A percentile compares a stretch with the other conserved stretches of the same genome.
Conservation (phyloP, 768 basidiomycete species). For the Lyophyllum shimeji region DNA sequence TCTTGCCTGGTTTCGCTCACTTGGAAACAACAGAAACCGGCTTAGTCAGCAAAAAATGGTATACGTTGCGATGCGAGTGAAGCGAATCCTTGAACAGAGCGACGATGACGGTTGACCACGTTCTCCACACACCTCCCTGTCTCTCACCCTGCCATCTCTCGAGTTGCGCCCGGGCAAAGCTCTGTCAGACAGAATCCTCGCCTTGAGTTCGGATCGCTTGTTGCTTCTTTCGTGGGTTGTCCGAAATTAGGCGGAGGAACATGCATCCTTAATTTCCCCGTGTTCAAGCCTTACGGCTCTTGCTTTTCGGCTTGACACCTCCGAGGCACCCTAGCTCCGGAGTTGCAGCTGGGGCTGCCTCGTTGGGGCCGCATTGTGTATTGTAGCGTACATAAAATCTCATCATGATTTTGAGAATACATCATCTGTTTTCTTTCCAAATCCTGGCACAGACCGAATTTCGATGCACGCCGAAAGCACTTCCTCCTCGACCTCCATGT, state of each 20-base stretch:
- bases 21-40: slow-evolving; percentile 21
- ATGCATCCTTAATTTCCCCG: slow-evolving; percentile 26
- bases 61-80: slow-evolving; percentile 10
- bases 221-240: slow-evolving; percentile 45
- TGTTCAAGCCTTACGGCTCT: not conserved
- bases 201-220: slow-evolving; percentile 80
- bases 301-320: slow-evolving; percentile 1
- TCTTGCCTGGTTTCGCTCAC: slow-evolving; percentile 8
- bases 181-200: slow-evolving; percentile 70
- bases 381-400: slow-evolving; percentile 5
- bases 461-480: slow-evolving; percentile 58
- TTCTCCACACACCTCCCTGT: slow-evolving; percentile 54
- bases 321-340: slow-evolving; percentile 5
- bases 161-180: slow-evolving; percentile 38
- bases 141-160: slow-evolving; percentile 56
- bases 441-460: slow-evolving; percentile 94
- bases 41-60: slow-evolving; percentile 44
- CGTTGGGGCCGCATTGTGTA: slow-evolving; percentile 12
- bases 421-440: slow-evolving; percentile 34
- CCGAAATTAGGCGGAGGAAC: slow-evolving; percentile 84
- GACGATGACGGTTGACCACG: slow-evolving; percentile 75
- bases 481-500: slow-evolving; percentile 19
- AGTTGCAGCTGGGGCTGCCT: slow-evolving; percentile 8
- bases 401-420: slow-evolving; percentile 4
- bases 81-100: slow-evolving; percentile 44